phyloP scores from a whole-genome alignment of 2,329 filamentous ascomycete genomes.

The Fusarium dlaminii region DNA sequence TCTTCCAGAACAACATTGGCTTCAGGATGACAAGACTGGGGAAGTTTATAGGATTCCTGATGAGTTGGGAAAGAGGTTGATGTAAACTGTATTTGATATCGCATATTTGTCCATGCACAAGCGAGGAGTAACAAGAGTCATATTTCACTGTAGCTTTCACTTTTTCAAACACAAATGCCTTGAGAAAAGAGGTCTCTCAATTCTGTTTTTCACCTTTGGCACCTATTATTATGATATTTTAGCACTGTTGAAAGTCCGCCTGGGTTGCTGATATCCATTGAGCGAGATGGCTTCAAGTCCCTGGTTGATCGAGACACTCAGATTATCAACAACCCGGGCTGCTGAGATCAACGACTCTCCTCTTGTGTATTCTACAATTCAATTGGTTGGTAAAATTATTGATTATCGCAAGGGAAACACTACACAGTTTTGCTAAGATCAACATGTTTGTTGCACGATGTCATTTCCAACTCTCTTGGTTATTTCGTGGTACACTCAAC shows the following conservation, averaged over 20 bases:
- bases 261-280: background rate
- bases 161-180: background rate
- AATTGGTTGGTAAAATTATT: too few relatives aligned
- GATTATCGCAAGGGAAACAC: too few relatives aligned
- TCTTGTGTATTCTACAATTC: background rate
- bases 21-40: conserved; percentile 36
- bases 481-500: background rate
- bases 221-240: background rate
- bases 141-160: background rate
- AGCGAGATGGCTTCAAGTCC: background rate
- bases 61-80: conserved; percentile 26
- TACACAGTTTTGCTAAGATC: background rate
- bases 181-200: background rate
- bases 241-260: background rate
- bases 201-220: background rate
- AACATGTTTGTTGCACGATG: background rate
- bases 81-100: background rate
- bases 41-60: conserved; percentile 42
- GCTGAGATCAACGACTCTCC: background rate
- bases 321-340: background rate
- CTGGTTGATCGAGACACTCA: background rate
- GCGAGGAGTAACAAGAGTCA: background rate
- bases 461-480: background rate
- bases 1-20: conserved; percentile 36
- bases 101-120: background rate